Percentiles rank a stretch among this genome's conserved stretches.
These are phyloP conservation scores for Aspergillus heteromorphus DNA, from an alignment of 495 filamentous ascomycete genomes.

Conservation along the genomic window DNA sequence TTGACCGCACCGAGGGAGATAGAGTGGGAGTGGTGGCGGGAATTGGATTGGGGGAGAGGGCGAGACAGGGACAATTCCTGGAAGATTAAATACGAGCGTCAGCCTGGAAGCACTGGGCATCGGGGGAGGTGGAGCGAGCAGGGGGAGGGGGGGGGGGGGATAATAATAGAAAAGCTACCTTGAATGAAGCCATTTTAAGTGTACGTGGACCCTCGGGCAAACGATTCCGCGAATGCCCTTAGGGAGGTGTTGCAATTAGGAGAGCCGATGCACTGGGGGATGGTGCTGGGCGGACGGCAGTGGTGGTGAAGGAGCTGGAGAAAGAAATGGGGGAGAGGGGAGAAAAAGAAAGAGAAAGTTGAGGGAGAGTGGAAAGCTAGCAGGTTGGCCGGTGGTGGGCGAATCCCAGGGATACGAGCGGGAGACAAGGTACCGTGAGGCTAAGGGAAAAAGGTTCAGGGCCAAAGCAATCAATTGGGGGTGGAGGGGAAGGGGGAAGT, in stretches of 20 bases:
- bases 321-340: constrained; percentile 1
- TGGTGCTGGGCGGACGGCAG: neutral
- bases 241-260: constrained; percentile 13
- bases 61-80: constrained; percentile 46
- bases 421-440: constrained; percentile 13
- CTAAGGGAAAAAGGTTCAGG: constrained; percentile 12
- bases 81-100: constrained; percentile 6
- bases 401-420: constrained; percentile 8
- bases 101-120: neutral
- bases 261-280: neutral
- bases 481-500: constrained; percentile 21
- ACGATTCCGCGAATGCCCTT: constrained; percentile 32
- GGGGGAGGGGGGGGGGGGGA: neutral
- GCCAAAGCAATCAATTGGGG: constrained; percentile 13
- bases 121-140: neutral
- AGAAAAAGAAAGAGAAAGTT: constrained; percentile 3
- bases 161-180: constrained; percentile 25
- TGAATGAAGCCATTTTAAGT: constrained; percentile 44
- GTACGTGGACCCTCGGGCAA: constrained; percentile 29
- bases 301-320: neutral
- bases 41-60: constrained; percentile 44
- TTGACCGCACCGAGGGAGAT: constrained; percentile 75
- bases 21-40: constrained; percentile 77
- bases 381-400: constrained; percentile 10
- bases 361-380: constrained; percentile 4